Percentiles rank a stretch among this genome's conserved stretches.
These are phyloP conservation scores for Rhizopogon vinicolor DNA, from an alignment of 768 basidiomycete genomes.

Conservation along the genomic window DNA sequence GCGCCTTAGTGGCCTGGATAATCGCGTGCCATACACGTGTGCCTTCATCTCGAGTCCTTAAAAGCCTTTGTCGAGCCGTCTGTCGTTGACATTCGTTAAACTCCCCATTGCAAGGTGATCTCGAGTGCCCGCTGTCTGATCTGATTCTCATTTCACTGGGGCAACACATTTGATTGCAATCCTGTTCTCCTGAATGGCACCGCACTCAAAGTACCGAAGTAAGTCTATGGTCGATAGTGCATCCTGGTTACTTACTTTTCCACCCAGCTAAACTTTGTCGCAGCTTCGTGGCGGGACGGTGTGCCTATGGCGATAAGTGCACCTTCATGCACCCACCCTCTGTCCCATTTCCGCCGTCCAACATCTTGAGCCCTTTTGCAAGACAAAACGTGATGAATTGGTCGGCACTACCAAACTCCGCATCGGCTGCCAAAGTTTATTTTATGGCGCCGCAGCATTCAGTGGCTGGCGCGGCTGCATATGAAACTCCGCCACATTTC, in stretches of 20 bases:
- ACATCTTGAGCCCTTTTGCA: conserved; percentile 11
- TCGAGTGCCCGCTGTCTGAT: background rate
- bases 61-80: conserved; percentile 16
- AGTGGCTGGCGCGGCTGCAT: background rate
- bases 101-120: background rate
- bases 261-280: conserved; percentile 32
- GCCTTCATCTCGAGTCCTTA: conserved; percentile 26
- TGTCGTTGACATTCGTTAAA: conserved; percentile 13
- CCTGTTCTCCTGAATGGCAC: background rate
- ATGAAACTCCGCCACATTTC: background rate
- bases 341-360: conserved; percentile 8
- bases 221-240: conserved; percentile 9
- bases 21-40: conserved; percentile 30
- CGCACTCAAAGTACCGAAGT: conserved; percentile 27
- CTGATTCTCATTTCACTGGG: background rate
- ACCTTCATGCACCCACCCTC: conserved; percentile 31
- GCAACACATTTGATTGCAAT: background rate
- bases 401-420: conserved; percentile 13
- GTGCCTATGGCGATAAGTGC: conserved; percentile 33
- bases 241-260: conserved; percentile 4
- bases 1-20: conserved; percentile 16
- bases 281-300: conserved; percentile 30
- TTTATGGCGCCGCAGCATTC: conserved; percentile 3
- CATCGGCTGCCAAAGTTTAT: conserved; percentile 1
- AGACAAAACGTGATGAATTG: conserved; percentile 10